Evolutionary conservation across 2,329 filamentous ascomycete species (phyloP).

Genomic region (Colletotrichum sansevieriae): DNA sequence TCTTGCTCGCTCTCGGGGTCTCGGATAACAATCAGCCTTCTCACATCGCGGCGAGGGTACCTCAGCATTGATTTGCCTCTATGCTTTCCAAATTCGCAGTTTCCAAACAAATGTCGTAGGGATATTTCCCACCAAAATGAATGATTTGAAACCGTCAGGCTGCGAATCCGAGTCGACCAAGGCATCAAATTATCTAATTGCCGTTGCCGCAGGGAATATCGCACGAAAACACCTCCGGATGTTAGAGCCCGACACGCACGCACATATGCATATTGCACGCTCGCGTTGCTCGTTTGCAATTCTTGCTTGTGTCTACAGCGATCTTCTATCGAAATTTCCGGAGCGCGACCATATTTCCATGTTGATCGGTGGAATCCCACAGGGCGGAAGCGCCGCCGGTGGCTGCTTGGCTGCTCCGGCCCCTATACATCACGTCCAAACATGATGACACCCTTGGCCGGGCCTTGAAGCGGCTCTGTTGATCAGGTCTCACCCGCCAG

Average conservation of each 20-base stretch:
- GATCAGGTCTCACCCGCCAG: constrained; percentile 39
- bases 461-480: constrained; percentile 37
- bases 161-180: constrained; percentile 9
- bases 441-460: constrained; percentile 28
- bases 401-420: constrained; percentile 24
- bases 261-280: background rate
- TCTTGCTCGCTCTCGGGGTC: constrained; percentile 18
- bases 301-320: constrained; percentile 6
- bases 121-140: background rate
- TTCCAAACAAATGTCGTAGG: constrained; percentile 16
- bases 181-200: constrained; percentile 6
- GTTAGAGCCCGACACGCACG: background rate
- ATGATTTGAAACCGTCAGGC: background rate
- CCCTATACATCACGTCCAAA: constrained; percentile 29
- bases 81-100: background rate
- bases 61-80: constrained; percentile 19
- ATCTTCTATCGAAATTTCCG: constrained; percentile 29
- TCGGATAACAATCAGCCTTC: constrained; percentile 7
- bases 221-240: constrained; percentile 5
- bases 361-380: constrained; percentile 34
- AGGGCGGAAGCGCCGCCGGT: constrained; percentile 12
- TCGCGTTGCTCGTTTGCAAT: background rate
- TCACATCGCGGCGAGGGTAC: constrained; percentile 2
- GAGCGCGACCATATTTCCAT: constrained; percentile 20
- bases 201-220: background rate